phyloP scores from a whole-genome alignment of 169 alveolate genomes.

The Eimeria zaria region DNA sequence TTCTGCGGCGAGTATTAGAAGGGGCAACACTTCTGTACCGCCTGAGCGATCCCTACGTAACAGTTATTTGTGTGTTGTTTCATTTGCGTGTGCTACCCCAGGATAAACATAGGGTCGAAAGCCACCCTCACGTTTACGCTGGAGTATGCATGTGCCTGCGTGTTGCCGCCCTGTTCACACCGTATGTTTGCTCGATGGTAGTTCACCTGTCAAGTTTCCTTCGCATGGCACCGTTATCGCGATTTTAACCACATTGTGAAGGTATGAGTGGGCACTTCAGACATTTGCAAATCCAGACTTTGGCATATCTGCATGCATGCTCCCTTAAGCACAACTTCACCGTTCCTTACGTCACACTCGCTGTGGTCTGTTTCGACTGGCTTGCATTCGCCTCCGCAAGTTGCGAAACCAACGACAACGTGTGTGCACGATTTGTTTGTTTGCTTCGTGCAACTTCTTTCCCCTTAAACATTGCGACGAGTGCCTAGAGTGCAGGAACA shows the following conservation, averaged over 20 bases:
- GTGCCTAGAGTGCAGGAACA: too few relatives aligned
- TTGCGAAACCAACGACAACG: background rate
- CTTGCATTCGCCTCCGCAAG: constrained; percentile 16
- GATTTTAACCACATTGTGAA: background rate
- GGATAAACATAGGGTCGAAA: background rate
- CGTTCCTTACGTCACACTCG: background rate
- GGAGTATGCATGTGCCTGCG: background rate
- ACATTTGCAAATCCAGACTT: background rate
- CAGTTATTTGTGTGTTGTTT: background rate
- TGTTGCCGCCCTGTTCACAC: background rate
- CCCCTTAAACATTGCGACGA: too few relatives aligned
- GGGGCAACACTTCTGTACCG: background rate
- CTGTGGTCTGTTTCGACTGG: background rate
- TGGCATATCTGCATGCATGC: background rate
- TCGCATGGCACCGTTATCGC: background rate
- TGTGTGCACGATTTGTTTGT: background rate
- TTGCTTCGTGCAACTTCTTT: background rate
- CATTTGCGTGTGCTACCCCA: background rate
- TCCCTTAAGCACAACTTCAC: background rate
- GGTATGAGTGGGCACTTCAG: background rate
- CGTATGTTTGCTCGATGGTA: background rate
- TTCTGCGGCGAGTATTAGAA: background rate
- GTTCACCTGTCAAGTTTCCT: background rate
- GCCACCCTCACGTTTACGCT: background rate
- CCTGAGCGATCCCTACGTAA: background rate